Evolutionary conservation across 306 rosid genomes (phyloP).

Genomic region (Sophora flavescens): DNA sequence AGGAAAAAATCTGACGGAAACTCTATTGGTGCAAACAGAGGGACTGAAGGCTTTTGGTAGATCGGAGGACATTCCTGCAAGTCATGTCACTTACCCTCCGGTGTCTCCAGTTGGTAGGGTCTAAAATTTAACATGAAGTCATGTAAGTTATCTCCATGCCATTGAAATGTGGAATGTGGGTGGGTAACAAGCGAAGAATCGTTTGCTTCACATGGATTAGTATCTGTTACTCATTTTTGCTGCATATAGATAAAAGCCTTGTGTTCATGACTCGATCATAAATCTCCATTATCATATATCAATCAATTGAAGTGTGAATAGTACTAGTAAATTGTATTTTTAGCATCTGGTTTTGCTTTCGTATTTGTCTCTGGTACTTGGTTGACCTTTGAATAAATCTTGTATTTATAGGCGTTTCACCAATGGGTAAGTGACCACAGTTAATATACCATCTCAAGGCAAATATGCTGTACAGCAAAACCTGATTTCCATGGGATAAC

Average conservation of each 20-base stretch:
- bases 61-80: constrained; percentile 43
- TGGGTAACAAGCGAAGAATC: constrained; percentile 49
- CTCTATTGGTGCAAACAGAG: constrained; percentile 48
- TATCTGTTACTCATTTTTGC: constrained; percentile 31
- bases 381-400: constrained; percentile 30
- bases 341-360: constrained; percentile 38
- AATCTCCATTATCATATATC: constrained; percentile 42
- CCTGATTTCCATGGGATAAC: neutral
- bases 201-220: constrained; percentile 1
- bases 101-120: constrained; percentile 49
- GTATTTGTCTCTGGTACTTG: constrained; percentile 23
- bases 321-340: constrained; percentile 40
- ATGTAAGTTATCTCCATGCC: constrained; percentile 20
- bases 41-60: constrained; percentile 48
- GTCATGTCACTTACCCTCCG: constrained; percentile 48
- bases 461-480: neutral
- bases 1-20: constrained; percentile 52
- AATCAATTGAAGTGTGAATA: constrained; percentile 57
- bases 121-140: constrained; percentile 45
- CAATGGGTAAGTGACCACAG: constrained; percentile 7
- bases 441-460: constrained; percentile 16
- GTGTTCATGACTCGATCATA: constrained; percentile 33
- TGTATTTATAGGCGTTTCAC: neutral
- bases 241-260: constrained; percentile 33
- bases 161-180: constrained; percentile 18